Base-by-base conservation (phyloP, 75 land plant genomes). In the Pinus albicaulis region DNA sequence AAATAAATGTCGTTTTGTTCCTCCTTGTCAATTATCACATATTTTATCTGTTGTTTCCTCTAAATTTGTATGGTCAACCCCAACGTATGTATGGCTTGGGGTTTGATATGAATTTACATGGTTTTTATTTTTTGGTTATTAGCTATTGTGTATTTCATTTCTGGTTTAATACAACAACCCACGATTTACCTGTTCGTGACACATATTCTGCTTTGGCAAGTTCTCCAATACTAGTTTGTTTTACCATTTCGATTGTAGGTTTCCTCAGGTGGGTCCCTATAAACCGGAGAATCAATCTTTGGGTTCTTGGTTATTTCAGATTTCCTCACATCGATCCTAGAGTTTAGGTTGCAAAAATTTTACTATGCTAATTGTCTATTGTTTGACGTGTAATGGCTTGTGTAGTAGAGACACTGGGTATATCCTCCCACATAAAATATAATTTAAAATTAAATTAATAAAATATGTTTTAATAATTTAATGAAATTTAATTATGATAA, bases 361-460 rank as follows among this genome's bases (percentile, higher is more conserved):
- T 68, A 10, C 7, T 41, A 17, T 41, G 8, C 41, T n/a, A 4
- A 11, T 20, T 68, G 7, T 36, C 11, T 66, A 16, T 38, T 38
- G 38, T 36, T 19, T 8, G 71, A n/a, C 10, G 13, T 20, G 5
- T 11, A 68, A 68, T 68, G 71, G 71, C 53, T 41, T 36, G 20
- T n/a, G 71, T 38, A n/a, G 15, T 38, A 68, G 71, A 66, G 41
- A 44, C 71, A 66, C 7, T 66, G 8, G 28, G 36, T 28, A 15
- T 63, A 31, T 66, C 71, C 71, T 66, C 70, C 48, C 34, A 22
- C 70, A 1, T 36, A 20, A 66, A n/a, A n/a, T n/a, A n/a, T n/a
- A n/a, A n/a, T n/a, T n/a, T n/a, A n/a, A n/a, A n/a, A n/a, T n/a
- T n/a, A n/a, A n/a, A n/a, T n/a, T n/a, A n/a, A n/a, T n/a, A n/a